phyloP scores from a whole-genome alignment of 2,329 filamentous ascomycete genomes.

The Geosmithia morbida region DNA sequence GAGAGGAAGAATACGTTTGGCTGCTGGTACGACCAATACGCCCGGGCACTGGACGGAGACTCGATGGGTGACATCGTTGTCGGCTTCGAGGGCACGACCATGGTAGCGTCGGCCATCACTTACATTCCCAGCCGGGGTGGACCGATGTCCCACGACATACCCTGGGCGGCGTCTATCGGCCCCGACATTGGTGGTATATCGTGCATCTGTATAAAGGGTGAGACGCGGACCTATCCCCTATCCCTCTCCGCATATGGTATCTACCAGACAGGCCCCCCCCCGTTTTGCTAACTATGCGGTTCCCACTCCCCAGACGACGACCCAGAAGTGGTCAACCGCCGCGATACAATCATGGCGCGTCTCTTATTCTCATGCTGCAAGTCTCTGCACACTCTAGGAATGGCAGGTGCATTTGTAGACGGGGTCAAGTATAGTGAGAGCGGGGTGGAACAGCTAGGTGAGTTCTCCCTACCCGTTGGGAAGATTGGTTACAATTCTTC shows the following conservation, averaged over 20 bases:
- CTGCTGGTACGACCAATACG: slow-evolving; percentile 43
- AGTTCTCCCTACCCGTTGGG: slow-evolving; percentile 6
- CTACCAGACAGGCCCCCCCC: too few relatives aligned
- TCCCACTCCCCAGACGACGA: slow-evolving; percentile 22
- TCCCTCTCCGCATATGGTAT: too few relatives aligned
- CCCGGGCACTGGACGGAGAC: slow-evolving; percentile 29
- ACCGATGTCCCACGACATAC: slow-evolving; percentile 32
- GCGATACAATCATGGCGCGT: slow-evolving; percentile 35
- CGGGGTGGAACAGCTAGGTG: slow-evolving; percentile 37
- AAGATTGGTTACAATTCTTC: too few relatives aligned
- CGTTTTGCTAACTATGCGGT: not conserved
- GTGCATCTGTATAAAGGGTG: slow-evolving; percentile 45
- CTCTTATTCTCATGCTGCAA: slow-evolving; percentile 37
- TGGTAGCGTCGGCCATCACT: slow-evolving; percentile 39
- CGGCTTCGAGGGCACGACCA: slow-evolving; percentile 28
- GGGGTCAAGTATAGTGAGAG: slow-evolving; percentile 35
- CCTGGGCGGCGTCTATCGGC: slow-evolving; percentile 37
- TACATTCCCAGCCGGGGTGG: slow-evolving; percentile 33
- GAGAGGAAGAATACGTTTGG: slow-evolving; percentile 32
- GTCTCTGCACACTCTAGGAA: slow-evolving; percentile 30
- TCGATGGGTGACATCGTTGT: slow-evolving; percentile 39
- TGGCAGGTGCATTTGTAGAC: slow-evolving; percentile 40
- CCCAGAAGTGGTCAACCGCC: slow-evolving; percentile 23
- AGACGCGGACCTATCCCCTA: slow-evolving; percentile 9
- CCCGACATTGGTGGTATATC: slow-evolving; percentile 39